phyloP scores from a whole-genome alignment of 2,329 filamentous ascomycete species.

The Penicillium olsonii region DNA sequence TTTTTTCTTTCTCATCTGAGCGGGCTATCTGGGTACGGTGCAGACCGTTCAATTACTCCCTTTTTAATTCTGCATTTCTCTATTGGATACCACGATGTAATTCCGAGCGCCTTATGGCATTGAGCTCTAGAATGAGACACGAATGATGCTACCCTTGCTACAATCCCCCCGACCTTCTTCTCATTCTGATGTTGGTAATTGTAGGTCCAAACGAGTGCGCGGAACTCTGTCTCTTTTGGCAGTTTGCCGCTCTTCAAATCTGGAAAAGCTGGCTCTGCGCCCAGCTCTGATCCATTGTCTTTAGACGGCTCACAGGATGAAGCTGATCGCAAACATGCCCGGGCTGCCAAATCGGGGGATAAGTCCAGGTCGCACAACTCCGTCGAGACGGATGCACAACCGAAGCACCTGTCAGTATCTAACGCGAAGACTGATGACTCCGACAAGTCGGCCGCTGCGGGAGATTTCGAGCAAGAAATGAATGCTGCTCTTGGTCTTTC shows the following conservation, averaged over 20 bases:
- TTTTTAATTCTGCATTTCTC: slow-evolving; percentile 17
- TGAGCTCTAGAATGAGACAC: slow-evolving; percentile 31
- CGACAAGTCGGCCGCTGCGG: slow-evolving; percentile 7
- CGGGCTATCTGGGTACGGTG: slow-evolving; percentile 9
- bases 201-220: slow-evolving; percentile 34
- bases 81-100: slow-evolving; percentile 35
- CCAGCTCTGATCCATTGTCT: slow-evolving; percentile 4
- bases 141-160: slow-evolving; percentile 23
- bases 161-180: slow-evolving; percentile 11
- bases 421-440: background rate
- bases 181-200: slow-evolving; percentile 36
- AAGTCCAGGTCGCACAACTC: background rate
- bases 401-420: background rate
- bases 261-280: slow-evolving; percentile 8
- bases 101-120: slow-evolving; percentile 24
- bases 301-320: slow-evolving; percentile 9
- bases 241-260: slow-evolving; percentile 27
- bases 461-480: slow-evolving; percentile 24
- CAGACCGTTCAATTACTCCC: slow-evolving; percentile 15
- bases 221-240: slow-evolving; percentile 26
- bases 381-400: background rate
- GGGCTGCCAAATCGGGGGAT: slow-evolving; percentile 10
- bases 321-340: slow-evolving; percentile 7
- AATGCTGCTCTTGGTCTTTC: slow-evolving; percentile 25
- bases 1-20: slow-evolving; percentile 17